A percentile compares a stretch with the other conserved stretches of the same genome.
phyloP scores from a whole-genome alignment of 768 basidiomycete genomes.

The Mycena pura region DNA sequence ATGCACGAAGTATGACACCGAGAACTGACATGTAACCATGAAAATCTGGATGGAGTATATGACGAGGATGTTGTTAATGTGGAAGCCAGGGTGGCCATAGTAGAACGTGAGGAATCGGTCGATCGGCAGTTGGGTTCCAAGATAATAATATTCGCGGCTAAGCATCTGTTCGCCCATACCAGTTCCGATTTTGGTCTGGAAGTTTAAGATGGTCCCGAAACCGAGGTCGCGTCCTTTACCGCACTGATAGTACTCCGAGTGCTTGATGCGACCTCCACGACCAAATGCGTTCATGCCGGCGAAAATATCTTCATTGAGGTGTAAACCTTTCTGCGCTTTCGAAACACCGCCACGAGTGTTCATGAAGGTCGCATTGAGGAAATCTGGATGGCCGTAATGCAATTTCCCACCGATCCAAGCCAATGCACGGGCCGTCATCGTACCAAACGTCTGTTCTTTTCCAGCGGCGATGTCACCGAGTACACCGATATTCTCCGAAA shows the following conservation, averaged over 20 bases:
- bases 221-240: conserved; percentile 99
- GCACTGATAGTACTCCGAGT: conserved; percentile 99
- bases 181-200: conserved; percentile 99
- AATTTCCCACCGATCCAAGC: conserved; percentile 99
- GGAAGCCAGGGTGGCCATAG: conserved; percentile 99
- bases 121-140: conserved; percentile 96
- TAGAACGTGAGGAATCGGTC: conserved; percentile 99
- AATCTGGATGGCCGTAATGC: conserved; percentile 99
- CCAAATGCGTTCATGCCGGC: conserved; percentile 99
- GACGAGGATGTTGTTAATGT: conserved; percentile 99
- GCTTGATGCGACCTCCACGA: conserved; percentile 98
- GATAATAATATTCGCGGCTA: conserved; percentile 98
- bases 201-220: conserved; percentile 98
- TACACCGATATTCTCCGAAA: conserved; percentile 99
- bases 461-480: conserved; percentile 99
- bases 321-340: conserved; percentile 98
- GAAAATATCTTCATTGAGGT: conserved; percentile 99
- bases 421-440: conserved; percentile 92
- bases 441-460: conserved; percentile 99
- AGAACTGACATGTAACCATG: conserved; percentile 86
- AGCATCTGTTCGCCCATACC: conserved; percentile 99
- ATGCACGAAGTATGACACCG: conserved; percentile 3
- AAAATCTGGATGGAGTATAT: conserved; percentile 98
- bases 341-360: conserved; percentile 97
- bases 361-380: conserved; percentile 98